Percentiles rank a stretch among this genome's conserved stretches.
Conservation (phyloP, 768 basidiomycete species). For the Panus rudis region DNA sequence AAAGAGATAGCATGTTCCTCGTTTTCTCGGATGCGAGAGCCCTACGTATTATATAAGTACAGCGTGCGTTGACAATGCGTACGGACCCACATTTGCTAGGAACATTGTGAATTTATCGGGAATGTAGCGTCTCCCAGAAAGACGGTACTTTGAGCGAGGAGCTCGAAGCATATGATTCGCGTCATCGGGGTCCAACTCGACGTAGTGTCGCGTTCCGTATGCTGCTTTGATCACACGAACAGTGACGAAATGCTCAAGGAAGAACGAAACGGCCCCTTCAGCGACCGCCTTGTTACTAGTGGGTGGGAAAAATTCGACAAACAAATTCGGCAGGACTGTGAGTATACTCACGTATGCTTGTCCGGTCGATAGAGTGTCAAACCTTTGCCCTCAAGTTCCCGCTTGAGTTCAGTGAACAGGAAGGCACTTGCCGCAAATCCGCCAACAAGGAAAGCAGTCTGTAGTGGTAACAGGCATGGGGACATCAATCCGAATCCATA, state of each 20-base stretch:
- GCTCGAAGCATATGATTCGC: constrained; percentile 59
- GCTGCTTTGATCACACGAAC: constrained; percentile 72
- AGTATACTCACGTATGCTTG: constrained; percentile 54
- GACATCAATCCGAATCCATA: too few relatives aligned
- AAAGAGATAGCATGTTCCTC: too few relatives aligned
- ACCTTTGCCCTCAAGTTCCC: constrained; percentile 46
- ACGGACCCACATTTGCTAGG: constrained; percentile 56
- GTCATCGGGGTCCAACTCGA: constrained; percentile 58
- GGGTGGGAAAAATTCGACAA: not conserved
- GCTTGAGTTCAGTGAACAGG: constrained; percentile 71
- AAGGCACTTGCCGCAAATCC: constrained; percentile 81
- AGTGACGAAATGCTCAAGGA: constrained; percentile 78
- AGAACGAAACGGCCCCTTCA: constrained; percentile 79
- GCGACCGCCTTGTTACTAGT: constrained; percentile 82
- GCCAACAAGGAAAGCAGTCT: constrained; percentile 79
- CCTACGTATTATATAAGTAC: too few relatives aligned
- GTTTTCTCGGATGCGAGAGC: too few relatives aligned
- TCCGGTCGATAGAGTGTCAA: constrained; percentile 70
- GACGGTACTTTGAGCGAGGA: constrained; percentile 64
- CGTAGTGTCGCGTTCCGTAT: constrained; percentile 76
- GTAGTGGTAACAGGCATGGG: too few relatives aligned
- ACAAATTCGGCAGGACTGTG: not conserved
- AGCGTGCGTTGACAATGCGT: too few relatives aligned
- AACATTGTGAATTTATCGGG: constrained; percentile 83
- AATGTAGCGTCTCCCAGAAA: constrained; percentile 66